Base-by-base conservation (phyloP, 169 alveolate species). In the Plasmodium ovale region DNA sequence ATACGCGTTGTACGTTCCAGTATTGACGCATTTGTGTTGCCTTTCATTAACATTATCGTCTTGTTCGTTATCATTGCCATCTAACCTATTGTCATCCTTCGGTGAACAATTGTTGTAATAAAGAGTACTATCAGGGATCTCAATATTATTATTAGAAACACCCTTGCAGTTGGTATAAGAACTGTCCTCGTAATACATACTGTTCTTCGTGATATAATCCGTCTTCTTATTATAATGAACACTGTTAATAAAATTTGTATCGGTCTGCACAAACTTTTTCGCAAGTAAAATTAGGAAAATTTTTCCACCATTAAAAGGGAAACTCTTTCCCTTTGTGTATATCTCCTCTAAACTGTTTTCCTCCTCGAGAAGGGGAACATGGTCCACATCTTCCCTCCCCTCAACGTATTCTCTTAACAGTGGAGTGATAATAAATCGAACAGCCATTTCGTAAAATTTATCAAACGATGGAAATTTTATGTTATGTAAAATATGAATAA, bases 381-480 rank as follows among this genome's bases (percentile, higher is more conserved):
- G 37, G 33, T 37, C 29, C n/a, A 42, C 25, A 33, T 64, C 49
- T 16, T 31, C 35, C 2, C 0, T 21, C 14, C 14, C 44, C 44
- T 37, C 14, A 14, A 54, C 49, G 47, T 77, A 62, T 19, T 77
- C 74, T n/a, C 25, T 62, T 42, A 77, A 53, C 27, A 77, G n/a
- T 16, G 88, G 88, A 9, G 47, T 14, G 19, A 77, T 59, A 16
- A 77, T 35, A 64, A 60, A 77, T 67, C 44, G 23, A 29, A 77
- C 10, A 19, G 77, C 14, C 5, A 53, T 47, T 23, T 60, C 77
- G 47, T 60, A 77, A 77, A 77, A 77, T 58, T 19, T 59, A 9
- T 12, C n/a, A 19, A 60, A 42, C 25, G 25, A 23, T 1, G 77
- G 47, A 0, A 67, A 39, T 25, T 62, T 62, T 60, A 62, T 60